phyloP scores from a whole-genome alignment of 495 filamentous ascomycete species.

The Pseudomonodictys pantanalensis region DNA sequence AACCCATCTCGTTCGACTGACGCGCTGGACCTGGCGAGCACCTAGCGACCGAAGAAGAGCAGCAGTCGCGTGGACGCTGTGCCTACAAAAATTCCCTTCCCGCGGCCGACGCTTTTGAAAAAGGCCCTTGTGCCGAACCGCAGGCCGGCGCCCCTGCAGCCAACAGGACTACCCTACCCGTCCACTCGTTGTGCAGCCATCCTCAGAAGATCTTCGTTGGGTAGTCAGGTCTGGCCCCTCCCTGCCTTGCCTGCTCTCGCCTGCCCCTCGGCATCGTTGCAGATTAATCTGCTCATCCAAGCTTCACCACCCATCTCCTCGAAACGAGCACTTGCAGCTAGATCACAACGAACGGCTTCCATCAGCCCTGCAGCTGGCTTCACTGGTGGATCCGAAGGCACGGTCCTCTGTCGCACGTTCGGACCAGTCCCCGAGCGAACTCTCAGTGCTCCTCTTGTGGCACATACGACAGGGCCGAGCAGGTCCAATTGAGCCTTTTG shows the following conservation, averaged over 20 bases:
- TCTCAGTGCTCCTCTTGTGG: neutral
- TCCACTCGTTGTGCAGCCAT: too few species aligned
- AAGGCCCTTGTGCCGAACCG: too few species aligned
- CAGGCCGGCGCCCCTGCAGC: too few species aligned
- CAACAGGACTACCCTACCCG: too few species aligned
- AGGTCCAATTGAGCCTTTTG: neutral
- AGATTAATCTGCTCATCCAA: conserved; percentile 29
- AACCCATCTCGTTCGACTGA: neutral
- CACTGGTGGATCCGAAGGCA: too few species aligned
- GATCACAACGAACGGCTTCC: neutral
- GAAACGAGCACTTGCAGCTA: neutral
- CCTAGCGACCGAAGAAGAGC: too few species aligned
- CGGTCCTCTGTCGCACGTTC: conserved; percentile 1
- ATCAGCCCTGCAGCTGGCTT: conserved; percentile 1
- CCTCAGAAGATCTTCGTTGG: too few species aligned
- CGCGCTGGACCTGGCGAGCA: too few species aligned
- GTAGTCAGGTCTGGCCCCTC: too few species aligned
- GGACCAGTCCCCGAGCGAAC: neutral
- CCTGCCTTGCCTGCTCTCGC: neutral
- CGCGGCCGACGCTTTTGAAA: too few species aligned
- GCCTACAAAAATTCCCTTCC: too few species aligned
- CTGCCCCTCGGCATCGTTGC: conserved; percentile 2
- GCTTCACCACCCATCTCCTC: conserved; percentile 2
- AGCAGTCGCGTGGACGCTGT: too few species aligned
- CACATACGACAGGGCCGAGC: neutral